phyloP scores from a whole-genome alignment of 2,329 filamentous ascomycete genomes.

The Nemania sp. region DNA sequence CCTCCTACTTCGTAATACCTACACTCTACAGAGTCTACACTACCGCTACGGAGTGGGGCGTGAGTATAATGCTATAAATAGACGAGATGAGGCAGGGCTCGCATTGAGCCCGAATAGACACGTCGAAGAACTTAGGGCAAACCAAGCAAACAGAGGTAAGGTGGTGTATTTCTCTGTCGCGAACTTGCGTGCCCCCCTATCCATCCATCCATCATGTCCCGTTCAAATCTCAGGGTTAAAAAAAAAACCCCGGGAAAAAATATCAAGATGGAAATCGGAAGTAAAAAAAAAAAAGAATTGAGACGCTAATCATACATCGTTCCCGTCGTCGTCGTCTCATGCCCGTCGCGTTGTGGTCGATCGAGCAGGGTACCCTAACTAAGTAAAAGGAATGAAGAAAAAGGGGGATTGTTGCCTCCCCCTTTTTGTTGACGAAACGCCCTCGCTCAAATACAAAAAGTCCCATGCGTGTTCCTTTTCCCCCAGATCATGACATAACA shows the following conservation, averaged over 20 bases:
- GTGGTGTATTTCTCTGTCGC: slow-evolving; percentile 21
- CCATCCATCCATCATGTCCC: slow-evolving; percentile 8
- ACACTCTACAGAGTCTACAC: too few relatives aligned
- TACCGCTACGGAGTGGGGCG: background rate
- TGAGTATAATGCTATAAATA: slow-evolving; percentile 18
- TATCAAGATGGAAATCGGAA: too few relatives aligned
- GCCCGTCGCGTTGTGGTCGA: slow-evolving; percentile 9
- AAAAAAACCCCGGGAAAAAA: too few relatives aligned
- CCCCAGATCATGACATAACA: slow-evolving; percentile 15
- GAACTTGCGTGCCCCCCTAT: slow-evolving; percentile 10
- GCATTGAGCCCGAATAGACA: too few relatives aligned
- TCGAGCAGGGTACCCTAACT: slow-evolving; percentile 18
- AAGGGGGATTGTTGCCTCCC: slow-evolving; percentile 6
- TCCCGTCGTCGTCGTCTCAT: slow-evolving; percentile 21
- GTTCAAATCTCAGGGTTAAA: too few relatives aligned
- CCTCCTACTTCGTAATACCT: too few relatives aligned
- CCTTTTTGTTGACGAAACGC: slow-evolving; percentile 22
- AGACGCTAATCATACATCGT: slow-evolving; percentile 30
- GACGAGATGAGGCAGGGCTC: background rate
- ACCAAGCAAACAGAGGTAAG: slow-evolving; percentile 10
- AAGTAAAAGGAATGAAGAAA: slow-evolving; percentile 9
- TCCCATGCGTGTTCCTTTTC: slow-evolving; percentile 28
- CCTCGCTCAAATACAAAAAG: slow-evolving; percentile 22
- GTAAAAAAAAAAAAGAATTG: too few relatives aligned
- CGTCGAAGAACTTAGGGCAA: background rate